Conservation (phyloP, 1,139 yeast species). For the Lodderomyces orthopsilosis region DNA sequence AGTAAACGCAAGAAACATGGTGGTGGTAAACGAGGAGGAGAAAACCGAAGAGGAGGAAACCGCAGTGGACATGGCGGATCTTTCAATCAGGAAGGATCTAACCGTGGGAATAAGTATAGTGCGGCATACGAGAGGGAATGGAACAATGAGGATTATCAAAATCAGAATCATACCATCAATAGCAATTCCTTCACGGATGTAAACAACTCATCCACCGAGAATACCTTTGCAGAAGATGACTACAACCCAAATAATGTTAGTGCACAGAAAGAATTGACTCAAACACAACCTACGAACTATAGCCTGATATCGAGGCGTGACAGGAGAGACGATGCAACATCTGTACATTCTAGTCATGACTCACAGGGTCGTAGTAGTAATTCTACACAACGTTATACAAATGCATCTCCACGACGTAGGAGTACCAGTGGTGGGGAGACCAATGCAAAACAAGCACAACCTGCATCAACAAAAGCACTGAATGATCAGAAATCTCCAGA, state of each 20-base stretch:
- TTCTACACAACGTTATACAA: background rate
- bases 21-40: background rate
- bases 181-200: background rate
- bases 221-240: background rate
- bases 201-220: background rate
- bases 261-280: background rate
- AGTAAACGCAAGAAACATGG: background rate
- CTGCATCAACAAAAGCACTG: background rate
- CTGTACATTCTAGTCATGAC: background rate
- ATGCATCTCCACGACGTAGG: background rate
- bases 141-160: background rate
- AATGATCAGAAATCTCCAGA: background rate
- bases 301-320: slow-evolving; percentile 2
- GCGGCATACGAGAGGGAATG: background rate
- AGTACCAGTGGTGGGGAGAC: background rate
- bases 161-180: background rate
- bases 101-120: background rate
- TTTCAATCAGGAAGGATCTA: background rate
- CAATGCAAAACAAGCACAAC: background rate
- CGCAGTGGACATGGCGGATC: background rate
- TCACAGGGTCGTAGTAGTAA: background rate
- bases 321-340: background rate
- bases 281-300: background rate
- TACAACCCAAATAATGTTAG: background rate
- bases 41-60: slow-evolving; percentile 1